These are phyloP conservation scores for Clarireedia hainanense DNA, from an alignment of 2,329 filamentous ascomycete species.

Conservation along the genomic window DNA sequence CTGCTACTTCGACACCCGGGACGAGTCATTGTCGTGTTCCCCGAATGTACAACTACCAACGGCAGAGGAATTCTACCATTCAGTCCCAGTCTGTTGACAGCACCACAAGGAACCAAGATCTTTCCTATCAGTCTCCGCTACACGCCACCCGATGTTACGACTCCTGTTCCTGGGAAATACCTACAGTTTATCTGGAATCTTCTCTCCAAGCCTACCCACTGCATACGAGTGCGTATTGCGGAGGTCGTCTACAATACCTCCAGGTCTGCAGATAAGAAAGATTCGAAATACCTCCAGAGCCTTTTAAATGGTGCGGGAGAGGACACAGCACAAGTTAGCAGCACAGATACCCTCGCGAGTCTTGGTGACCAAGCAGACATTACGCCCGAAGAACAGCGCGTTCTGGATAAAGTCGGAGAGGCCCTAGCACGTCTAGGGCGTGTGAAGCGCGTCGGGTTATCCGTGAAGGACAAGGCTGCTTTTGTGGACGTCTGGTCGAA, in stretches of 20 bases:
- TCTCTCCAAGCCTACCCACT: constrained; percentile 76
- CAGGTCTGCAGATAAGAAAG: constrained; percentile 24
- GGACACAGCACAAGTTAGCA: constrained; percentile 25
- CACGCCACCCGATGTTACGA: constrained; percentile 81
- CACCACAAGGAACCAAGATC: constrained; percentile 61
- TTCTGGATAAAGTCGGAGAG: constrained; percentile 75
- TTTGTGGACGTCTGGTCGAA: constrained; percentile 69
- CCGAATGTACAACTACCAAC: constrained; percentile 91
- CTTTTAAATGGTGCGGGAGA: constrained; percentile 23
- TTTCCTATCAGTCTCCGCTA: constrained; percentile 90
- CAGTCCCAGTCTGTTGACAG: constrained; percentile 65
- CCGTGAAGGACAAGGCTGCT: constrained; percentile 70
- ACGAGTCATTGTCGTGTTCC: constrained; percentile 78
- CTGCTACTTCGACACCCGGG: constrained; percentile 62
- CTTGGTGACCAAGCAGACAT: constrained; percentile 21
- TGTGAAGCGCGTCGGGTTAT: constrained; percentile 82
- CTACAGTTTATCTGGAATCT: constrained; percentile 75
- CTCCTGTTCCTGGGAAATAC: constrained; percentile 72
- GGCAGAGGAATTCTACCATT: constrained; percentile 82
- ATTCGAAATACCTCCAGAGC: constrained; percentile 28
- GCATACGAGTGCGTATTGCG: constrained; percentile 84
- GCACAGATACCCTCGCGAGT: constrained; percentile 25
- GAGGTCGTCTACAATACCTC: constrained; percentile 56
- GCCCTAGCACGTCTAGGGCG: constrained; percentile 78
- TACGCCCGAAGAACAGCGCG: constrained; percentile 51